A percentile compares a stretch with the other conserved stretches of the same genome.
phyloP scores from a whole-genome alignment of 805 yeast species.

The Lipomyces lipofer region DNA sequence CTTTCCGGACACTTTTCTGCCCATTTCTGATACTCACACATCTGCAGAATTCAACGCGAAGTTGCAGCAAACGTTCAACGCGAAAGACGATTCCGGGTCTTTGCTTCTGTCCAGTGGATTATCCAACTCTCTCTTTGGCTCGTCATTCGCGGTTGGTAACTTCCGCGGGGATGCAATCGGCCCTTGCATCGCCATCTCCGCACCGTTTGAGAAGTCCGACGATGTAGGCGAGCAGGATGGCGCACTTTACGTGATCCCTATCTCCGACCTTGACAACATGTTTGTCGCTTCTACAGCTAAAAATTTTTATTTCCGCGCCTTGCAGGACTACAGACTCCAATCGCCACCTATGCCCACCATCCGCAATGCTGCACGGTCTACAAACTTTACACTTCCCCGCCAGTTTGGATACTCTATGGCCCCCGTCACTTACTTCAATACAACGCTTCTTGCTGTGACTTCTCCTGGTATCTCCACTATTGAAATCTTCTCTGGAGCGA shows the following conservation, averaged over 20 bases:
- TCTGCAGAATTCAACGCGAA: no score
- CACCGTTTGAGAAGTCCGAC: slow-evolving; percentile 46
- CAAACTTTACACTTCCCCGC: slow-evolving; percentile 35
- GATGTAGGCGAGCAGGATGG: slow-evolving; percentile 20
- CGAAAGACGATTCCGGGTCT: neutral
- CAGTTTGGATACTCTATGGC: slow-evolving; percentile 49
- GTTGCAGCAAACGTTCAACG: neutral
- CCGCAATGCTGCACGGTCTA: neutral
- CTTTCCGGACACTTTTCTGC: slow-evolving; percentile 4
- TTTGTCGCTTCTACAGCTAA: neutral
- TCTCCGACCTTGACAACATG: slow-evolving; percentile 24
- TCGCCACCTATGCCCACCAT: slow-evolving; percentile 1
- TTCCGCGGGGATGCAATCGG: slow-evolving; percentile 41
- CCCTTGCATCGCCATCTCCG: slow-evolving; percentile 51
- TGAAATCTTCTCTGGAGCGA: slow-evolving; percentile 38
- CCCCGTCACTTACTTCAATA: slow-evolving; percentile 36
- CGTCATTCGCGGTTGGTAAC: slow-evolving; percentile 46
- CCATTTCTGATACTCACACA: slow-evolving; percentile 2
- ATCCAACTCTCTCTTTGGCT: slow-evolving; percentile 50
- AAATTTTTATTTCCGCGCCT: neutral
- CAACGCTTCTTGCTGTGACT: slow-evolving; percentile 47
- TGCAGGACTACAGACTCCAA: slow-evolving; percentile 7
- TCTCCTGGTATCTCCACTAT: slow-evolving; percentile 55
- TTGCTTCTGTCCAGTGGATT: slow-evolving; percentile 24
- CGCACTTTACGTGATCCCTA: slow-evolving; percentile 25